A percentile compares a stretch with the other conserved stretches of the same genome.
phyloP scores from a whole-genome alignment of 345 rosid genomes.

The Clausena lansium region DNA sequence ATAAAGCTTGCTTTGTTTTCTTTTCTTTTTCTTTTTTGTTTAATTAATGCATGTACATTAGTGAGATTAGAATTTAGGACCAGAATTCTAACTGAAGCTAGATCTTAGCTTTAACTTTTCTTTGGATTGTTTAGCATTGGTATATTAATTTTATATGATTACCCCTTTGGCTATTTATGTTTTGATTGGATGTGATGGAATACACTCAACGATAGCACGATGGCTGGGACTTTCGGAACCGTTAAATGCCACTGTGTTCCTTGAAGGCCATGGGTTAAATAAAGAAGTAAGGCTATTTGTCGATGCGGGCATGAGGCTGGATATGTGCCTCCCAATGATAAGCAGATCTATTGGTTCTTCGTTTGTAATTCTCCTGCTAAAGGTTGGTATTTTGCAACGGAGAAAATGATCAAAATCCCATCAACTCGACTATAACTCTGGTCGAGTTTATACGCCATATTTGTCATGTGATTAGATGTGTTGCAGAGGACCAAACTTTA shows the following conservation, averaged over 20 bases:
- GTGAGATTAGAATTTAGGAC: too few species aligned
- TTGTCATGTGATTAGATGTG: not conserved
- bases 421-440: too few species aligned
- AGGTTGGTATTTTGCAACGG: slow-evolving; percentile 8
- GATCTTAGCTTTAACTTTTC: too few species aligned
- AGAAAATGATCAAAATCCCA: too few species aligned
- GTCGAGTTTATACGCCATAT: too few species aligned
- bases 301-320: slow-evolving; percentile 34
- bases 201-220: slow-evolving; percentile 29
- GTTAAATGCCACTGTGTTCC: slow-evolving; percentile 21
- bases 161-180: slow-evolving; percentile 7
- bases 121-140: not conserved
- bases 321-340: slow-evolving; percentile 27
- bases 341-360: slow-evolving; percentile 32
- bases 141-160: not conserved
- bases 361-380: slow-evolving; percentile 1
- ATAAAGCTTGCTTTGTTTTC: not conserved
- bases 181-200: slow-evolving; percentile 46
- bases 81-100: too few species aligned
- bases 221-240: slow-evolving; percentile 35
- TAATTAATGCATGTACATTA: too few species aligned
- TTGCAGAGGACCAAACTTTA: too few species aligned
- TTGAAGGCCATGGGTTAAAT: slow-evolving; percentile 35
- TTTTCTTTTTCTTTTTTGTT: too few species aligned
- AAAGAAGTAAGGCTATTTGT: slow-evolving; percentile 20